These are phyloP conservation scores for Hypericum androsaemum DNA, from an alignment of 345 rosid genomes.

Conservation along the genomic window DNA sequence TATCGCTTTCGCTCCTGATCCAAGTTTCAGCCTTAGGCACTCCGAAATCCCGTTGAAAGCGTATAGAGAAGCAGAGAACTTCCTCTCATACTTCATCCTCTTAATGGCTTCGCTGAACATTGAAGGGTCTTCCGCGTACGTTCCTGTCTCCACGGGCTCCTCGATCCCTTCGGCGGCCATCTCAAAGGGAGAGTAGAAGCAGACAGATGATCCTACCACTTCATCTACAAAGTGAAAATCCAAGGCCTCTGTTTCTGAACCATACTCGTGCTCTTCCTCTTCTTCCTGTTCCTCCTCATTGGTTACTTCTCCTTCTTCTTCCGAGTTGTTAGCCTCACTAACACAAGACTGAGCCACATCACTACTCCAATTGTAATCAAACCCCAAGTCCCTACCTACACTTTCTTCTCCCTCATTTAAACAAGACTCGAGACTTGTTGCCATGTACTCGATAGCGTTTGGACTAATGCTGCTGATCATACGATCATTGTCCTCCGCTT, in stretches of 20 bases:
- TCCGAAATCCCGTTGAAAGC: slow-evolving; percentile 54
- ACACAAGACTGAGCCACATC: slow-evolving; percentile 22
- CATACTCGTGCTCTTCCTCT: slow-evolving; percentile 19
- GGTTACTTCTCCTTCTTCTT: too few relatives aligned
- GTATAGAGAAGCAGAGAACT: slow-evolving; percentile 54
- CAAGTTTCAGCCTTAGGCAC: slow-evolving; percentile 37
- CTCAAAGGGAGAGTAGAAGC: slow-evolving; percentile 43
- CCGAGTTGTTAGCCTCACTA: slow-evolving; percentile 9
- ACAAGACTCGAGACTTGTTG: slow-evolving; percentile 25
- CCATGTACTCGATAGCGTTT: slow-evolving; percentile 14
- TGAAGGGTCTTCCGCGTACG: slow-evolving; percentile 28
- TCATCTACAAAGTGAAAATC: slow-evolving; percentile 46
- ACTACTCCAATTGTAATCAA: slow-evolving; percentile 14
- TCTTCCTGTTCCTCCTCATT: slow-evolving; percentile 9
- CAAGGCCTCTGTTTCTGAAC: slow-evolving; percentile 10
- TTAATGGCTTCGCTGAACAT: slow-evolving; percentile 42
- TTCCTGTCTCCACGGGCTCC: slow-evolving; percentile 28
- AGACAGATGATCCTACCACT: slow-evolving; percentile 19
- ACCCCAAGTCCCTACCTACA: slow-evolving; percentile 11
- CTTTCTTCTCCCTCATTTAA: slow-evolving; percentile 22
- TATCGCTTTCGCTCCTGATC: slow-evolving; percentile 17
- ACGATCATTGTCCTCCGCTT: background rate
- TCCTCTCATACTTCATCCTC: slow-evolving; percentile 53
- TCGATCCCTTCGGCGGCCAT: slow-evolving; percentile 44
- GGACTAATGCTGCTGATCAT: background rate